A percentile compares a stretch with the other conserved stretches of the same genome.
phyloP scores from a whole-genome alignment of 306 rosid genomes.

The Fragaria vesca region DNA sequence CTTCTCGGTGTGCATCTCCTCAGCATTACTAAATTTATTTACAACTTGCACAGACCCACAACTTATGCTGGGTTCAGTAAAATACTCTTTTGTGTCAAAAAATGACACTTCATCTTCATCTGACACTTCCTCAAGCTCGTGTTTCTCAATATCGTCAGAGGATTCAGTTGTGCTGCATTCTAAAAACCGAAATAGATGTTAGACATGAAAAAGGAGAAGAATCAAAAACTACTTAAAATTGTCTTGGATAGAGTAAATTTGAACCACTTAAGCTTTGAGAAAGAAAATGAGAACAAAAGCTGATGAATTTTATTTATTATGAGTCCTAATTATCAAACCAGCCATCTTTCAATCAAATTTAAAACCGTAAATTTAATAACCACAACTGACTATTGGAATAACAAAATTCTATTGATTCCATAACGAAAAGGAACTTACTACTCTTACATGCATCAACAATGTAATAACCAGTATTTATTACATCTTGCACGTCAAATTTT shows the following conservation, averaged over 20 bases:
- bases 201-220: neutral
- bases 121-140: conserved; percentile 82
- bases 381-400: neutral
- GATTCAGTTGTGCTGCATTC: conserved; percentile 96
- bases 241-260: neutral
- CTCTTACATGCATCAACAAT: neutral
- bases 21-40: conserved; percentile 39
- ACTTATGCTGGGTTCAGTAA: conserved; percentile 53
- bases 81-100: conserved; percentile 67
- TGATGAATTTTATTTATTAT: neutral
- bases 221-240: neutral
- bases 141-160: conserved; percentile 88
- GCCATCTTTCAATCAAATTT: neutral
- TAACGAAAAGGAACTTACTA: neutral
- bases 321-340: neutral
- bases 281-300: neutral
- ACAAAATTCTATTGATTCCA: neutral
- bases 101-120: conserved; percentile 79
- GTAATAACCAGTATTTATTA: neutral
- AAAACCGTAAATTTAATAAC: no score
- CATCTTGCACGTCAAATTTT: neutral
- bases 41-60: conserved; percentile 40
- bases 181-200: conserved; percentile 35
- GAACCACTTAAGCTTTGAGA: neutral
- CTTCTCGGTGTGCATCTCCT: conserved; percentile 40